phyloP scores from a whole-genome alignment of 805 yeast species.

The Jamesozyma hellenica region DNA sequence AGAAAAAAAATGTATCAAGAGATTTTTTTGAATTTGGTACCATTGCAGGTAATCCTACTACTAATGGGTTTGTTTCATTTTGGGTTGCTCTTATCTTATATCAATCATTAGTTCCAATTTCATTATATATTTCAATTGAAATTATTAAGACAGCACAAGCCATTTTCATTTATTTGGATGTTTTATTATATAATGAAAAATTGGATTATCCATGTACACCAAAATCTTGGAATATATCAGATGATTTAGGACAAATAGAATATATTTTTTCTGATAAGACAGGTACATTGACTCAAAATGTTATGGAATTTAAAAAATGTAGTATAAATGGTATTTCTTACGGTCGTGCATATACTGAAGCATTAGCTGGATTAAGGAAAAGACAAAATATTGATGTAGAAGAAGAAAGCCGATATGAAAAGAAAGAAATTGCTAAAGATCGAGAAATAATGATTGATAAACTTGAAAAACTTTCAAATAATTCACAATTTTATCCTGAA shows the following conservation, averaged over 20 bases:
- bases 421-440: constrained; percentile 46
- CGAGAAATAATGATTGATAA: constrained; percentile 45
- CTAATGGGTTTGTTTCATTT: constrained; percentile 62
- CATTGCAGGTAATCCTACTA: constrained; percentile 52
- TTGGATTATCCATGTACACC: constrained; percentile 79
- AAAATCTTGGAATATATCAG: constrained; percentile 77
- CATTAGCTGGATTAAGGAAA: constrained; percentile 67
- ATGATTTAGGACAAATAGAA: constrained; percentile 80
- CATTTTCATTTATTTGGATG: constrained; percentile 67
- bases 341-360: constrained; percentile 78
- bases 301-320: constrained; percentile 79
- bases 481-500: constrained; percentile 39
- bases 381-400: constrained; percentile 70
- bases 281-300: constrained; percentile 74
- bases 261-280: constrained; percentile 79
- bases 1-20: constrained; percentile 39
- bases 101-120: constrained; percentile 75
- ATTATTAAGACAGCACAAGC: constrained; percentile 79
- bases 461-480: constrained; percentile 31
- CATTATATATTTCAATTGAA: constrained; percentile 72
- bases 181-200: constrained; percentile 54
- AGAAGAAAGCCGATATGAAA: constrained; percentile 44
- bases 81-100: constrained; percentile 70
- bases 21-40: constrained; percentile 60
- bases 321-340: constrained; percentile 64